These are phyloP conservation scores for Akanthomyces dipterigenus DNA, from an alignment of 2,329 filamentous ascomycete genomes.

Conservation along the genomic window DNA sequence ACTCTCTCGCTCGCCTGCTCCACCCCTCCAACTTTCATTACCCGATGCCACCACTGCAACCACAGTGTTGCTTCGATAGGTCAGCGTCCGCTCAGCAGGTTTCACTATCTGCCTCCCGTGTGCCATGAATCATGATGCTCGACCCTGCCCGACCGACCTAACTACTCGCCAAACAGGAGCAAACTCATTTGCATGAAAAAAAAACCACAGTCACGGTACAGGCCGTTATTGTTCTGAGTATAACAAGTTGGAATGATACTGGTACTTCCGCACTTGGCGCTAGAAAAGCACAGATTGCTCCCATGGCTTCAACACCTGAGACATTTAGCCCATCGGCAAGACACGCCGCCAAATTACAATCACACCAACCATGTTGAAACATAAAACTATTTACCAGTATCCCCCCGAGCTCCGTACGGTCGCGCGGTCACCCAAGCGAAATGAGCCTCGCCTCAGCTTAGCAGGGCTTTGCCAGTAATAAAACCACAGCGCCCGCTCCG, in stretches of 20 bases:
- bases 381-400: no score
- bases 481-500: neutral
- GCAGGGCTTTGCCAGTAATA: neutral
- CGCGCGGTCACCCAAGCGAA: neutral
- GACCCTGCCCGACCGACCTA: neutral
- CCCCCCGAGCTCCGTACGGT: no score
- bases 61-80: conserved; percentile 1
- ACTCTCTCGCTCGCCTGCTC: neutral
- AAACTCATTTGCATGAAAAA: neutral
- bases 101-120: neutral
- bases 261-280: neutral
- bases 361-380: neutral
- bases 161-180: neutral
- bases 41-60: neutral
- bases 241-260: neutral
- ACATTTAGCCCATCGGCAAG: neutral
- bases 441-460: neutral
- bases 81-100: neutral
- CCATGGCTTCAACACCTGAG: neutral
- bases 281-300: neutral
- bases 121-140: neutral
- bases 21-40: conserved; percentile 1
- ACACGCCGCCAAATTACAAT: neutral
- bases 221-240: neutral
- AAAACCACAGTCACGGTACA: neutral